These are phyloP conservation scores for Thalassiosira exigua DNA, from an alignment of 352 stramenopile genomes.

Conservation along the genomic window DNA sequence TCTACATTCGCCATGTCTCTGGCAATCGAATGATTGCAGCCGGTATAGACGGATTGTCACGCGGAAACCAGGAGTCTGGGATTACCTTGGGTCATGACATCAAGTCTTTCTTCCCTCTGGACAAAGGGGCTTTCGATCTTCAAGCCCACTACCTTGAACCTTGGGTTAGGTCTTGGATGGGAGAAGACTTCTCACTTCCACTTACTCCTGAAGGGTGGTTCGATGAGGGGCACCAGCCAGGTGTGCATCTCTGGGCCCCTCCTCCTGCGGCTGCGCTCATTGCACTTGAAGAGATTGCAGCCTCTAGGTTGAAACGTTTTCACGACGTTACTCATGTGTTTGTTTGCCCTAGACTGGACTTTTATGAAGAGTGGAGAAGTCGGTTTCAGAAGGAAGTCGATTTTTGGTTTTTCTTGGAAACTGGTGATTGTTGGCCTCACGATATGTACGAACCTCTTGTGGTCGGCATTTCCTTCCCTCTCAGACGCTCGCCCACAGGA, in stretches of 20 bases:
- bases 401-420: constrained; percentile 13
- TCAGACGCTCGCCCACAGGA: not conserved
- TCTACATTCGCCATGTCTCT: constrained; percentile 8
- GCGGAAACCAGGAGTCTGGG: constrained; percentile 24
- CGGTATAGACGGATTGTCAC: constrained; percentile 34
- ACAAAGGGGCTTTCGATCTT: constrained; percentile 1
- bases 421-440: constrained; percentile 10
- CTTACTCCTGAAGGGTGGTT: constrained; percentile 8
- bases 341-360: constrained; percentile 1
- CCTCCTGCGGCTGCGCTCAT: constrained; percentile 3
- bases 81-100: constrained; percentile 30
- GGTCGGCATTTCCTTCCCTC: constrained; percentile 13
- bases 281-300: constrained; percentile 9
- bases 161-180: constrained; percentile 19
- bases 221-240: constrained; percentile 5
- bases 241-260: constrained; percentile 17
- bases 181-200: constrained; percentile 12
- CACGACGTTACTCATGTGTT: constrained; percentile 10
- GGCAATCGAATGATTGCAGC: constrained; percentile 37
- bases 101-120: not conserved
- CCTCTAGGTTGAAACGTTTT: constrained; percentile 7
- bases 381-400: constrained; percentile 24
- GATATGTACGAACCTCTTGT: constrained; percentile 12
- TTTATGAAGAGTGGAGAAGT: constrained; percentile 7
- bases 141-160: not conserved